phyloP scores from a whole-genome alignment of 768 basidiomycete species.

The Termitomyces sp. region DNA sequence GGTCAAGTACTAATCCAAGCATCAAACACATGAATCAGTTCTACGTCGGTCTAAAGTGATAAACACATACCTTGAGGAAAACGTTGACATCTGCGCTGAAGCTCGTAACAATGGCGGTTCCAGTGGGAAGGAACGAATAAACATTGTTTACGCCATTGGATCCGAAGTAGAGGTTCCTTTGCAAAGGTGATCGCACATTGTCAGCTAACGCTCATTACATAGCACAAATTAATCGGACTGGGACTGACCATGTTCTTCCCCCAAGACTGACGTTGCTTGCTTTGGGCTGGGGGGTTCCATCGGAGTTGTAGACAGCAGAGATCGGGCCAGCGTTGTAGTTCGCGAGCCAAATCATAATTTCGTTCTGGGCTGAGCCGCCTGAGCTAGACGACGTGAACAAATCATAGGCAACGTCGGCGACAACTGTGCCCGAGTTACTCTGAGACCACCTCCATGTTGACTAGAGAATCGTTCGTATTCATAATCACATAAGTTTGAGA shows the following conservation, averaged over 20 bases:
- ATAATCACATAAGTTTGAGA: not conserved
- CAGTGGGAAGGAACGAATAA: slow-evolving; percentile 45
- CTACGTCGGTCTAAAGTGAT: not conserved
- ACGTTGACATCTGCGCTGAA: slow-evolving; percentile 54
- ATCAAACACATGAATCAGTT: not conserved
- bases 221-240: not conserved
- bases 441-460: slow-evolving; percentile 59
- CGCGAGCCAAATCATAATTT: slow-evolving; percentile 69
- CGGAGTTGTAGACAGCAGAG: slow-evolving; percentile 42
- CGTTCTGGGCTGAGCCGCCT: slow-evolving; percentile 46
- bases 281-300: slow-evolving; percentile 47
- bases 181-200: not conserved
- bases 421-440: slow-evolving; percentile 35
- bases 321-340: slow-evolving; percentile 60
- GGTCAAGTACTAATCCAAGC: slow-evolving; percentile 45
- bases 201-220: not conserved
- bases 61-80: slow-evolving; percentile 45
- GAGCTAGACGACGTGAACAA: slow-evolving; percentile 56
- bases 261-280: slow-evolving; percentile 43
- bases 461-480: slow-evolving; percentile 26
- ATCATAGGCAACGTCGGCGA: slow-evolving; percentile 61
- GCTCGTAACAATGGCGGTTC: slow-evolving; percentile 35
- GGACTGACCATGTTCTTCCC: slow-evolving; percentile 48
- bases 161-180: slow-evolving; percentile 55
- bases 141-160: slow-evolving; percentile 53